These are phyloP conservation scores for Selaginella moellendorffii DNA, from an alignment of 75 land plant species.

Conservation along the genomic window DNA sequence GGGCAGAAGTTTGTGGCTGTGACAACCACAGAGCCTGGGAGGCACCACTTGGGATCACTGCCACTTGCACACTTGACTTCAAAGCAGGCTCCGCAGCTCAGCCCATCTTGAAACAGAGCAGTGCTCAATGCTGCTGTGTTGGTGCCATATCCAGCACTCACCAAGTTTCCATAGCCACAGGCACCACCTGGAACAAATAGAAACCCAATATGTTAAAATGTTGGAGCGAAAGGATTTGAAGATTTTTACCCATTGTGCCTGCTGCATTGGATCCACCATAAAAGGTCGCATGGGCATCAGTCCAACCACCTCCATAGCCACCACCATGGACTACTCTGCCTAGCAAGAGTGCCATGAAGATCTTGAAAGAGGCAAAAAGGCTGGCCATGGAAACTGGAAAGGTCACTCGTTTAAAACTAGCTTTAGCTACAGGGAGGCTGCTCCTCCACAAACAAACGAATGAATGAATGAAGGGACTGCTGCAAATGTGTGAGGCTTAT, in stretches of 20 bases:
- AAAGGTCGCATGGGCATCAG: background rate
- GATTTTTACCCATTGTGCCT: background rate
- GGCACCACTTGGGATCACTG: conserved; percentile 23
- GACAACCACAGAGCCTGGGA: conserved; percentile 23
- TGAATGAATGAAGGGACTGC: no score
- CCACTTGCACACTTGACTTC: conserved; percentile 24
- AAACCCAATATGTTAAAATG: background rate
- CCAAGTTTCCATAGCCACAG: conserved; percentile 34
- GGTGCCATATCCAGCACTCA: conserved; percentile 51
- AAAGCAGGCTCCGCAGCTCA: conserved; percentile 44
- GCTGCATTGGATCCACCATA: background rate
- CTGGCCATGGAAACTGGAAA: no score
- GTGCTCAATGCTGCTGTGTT: conserved; percentile 50
- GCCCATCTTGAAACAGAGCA: conserved; percentile 44
- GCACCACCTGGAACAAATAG: conserved; percentile 20
- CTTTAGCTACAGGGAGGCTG: no score
- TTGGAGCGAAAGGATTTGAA: background rate
- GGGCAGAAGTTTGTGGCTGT: conserved; percentile 27
- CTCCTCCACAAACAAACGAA: no score
- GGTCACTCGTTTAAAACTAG: no score
- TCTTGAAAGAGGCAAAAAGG: no score
- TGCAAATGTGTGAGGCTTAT: no score
- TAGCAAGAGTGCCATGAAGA: no score
- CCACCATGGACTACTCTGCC: background rate
- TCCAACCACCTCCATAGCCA: background rate